These are phyloP conservation scores for Termitomyces bulborhizus DNA, from an alignment of 768 basidiomycete species.

Conservation along the genomic window DNA sequence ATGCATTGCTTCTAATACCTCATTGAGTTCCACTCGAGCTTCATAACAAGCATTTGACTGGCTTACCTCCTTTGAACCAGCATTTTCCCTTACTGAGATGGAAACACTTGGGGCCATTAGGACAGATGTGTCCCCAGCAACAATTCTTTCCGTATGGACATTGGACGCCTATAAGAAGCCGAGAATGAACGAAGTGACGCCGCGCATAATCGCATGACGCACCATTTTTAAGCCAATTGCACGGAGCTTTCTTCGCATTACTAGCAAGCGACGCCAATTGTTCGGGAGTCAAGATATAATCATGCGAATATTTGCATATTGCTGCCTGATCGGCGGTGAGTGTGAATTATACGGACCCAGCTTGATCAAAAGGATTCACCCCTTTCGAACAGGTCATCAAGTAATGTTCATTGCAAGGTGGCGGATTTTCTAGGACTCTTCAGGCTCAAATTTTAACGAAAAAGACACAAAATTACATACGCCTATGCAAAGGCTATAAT, in stretches of 20 bases:
- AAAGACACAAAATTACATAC: slow-evolving; percentile 32
- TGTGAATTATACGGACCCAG: not conserved
- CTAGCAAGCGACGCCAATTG: slow-evolving; percentile 65
- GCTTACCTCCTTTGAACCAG: slow-evolving; percentile 76
- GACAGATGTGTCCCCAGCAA: slow-evolving; percentile 83
- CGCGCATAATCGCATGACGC: slow-evolving; percentile 3
- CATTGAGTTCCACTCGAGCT: not conserved
- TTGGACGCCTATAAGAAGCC: slow-evolving; percentile 42
- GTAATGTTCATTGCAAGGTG: slow-evolving; percentile 83
- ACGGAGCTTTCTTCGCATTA: slow-evolving; percentile 82
- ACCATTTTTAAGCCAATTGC: slow-evolving; percentile 82
- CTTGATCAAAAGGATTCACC: slow-evolving; percentile 29
- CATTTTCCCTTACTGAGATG: slow-evolving; percentile 77
- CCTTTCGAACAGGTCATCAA: slow-evolving; percentile 80
- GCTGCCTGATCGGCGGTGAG: slow-evolving; percentile 33
- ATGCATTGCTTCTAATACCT: slow-evolving; percentile 38
- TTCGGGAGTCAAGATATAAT: slow-evolving; percentile 65
- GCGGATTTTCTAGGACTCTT: slow-evolving; percentile 56
- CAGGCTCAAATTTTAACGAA: slow-evolving; percentile 3
- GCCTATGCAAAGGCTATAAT: slow-evolving; percentile 68
- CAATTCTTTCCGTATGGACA: slow-evolving; percentile 74
- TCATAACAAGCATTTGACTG: not conserved
- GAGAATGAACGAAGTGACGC: not conserved
- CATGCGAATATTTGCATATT: slow-evolving; percentile 80
- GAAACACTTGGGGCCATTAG: slow-evolving; percentile 68